phyloP scores from a whole-genome alignment of 2,329 filamentous ascomycete species.

The Paecilomyces variotii region DNA sequence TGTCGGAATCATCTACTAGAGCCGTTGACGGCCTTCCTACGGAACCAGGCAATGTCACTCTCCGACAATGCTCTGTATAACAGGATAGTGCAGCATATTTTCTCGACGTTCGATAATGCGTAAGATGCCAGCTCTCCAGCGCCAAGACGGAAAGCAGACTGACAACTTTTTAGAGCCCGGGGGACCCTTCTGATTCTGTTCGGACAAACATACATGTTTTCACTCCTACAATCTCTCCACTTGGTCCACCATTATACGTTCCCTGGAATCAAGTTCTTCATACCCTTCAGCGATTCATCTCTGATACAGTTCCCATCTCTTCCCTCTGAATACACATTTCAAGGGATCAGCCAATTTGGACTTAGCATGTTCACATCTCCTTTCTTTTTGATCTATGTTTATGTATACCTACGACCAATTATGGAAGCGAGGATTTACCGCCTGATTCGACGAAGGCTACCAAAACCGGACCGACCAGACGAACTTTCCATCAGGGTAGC shows the following conservation, averaged over 20 bases:
- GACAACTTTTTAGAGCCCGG: slow-evolving; percentile 20
- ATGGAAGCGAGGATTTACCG: slow-evolving; percentile 33
- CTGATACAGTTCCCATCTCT: slow-evolving; percentile 25
- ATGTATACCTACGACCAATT: slow-evolving; percentile 28
- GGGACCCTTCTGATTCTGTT: slow-evolving; percentile 28
- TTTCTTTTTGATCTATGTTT: slow-evolving; percentile 26
- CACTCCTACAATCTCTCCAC: slow-evolving; percentile 34
- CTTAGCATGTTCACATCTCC: slow-evolving; percentile 26
- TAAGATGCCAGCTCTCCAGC: slow-evolving; percentile 12
- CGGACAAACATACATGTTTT: slow-evolving; percentile 36
- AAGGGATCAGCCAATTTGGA: slow-evolving; percentile 17
- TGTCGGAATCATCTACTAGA: slow-evolving; percentile 32
- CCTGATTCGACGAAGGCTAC: slow-evolving; percentile 31
- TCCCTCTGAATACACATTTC: slow-evolving; percentile 19
- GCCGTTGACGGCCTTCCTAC: slow-evolving; percentile 20
- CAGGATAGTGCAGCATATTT: slow-evolving; percentile 17
- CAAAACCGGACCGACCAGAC: slow-evolving; percentile 33
- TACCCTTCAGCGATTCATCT: slow-evolving; percentile 30
- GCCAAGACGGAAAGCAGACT: slow-evolving; percentile 8
- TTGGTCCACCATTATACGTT: slow-evolving; percentile 27
- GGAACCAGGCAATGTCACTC: slow-evolving; percentile 17
- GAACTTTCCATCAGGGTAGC: slow-evolving; percentile 35
- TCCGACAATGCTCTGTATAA: slow-evolving; percentile 17
- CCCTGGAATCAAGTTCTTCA: slow-evolving; percentile 22
- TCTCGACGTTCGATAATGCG: slow-evolving; percentile 20